Conservation (phyloP, 2,329 filamentous ascomycete genomes). For the Trichothecium roseum region DNA sequence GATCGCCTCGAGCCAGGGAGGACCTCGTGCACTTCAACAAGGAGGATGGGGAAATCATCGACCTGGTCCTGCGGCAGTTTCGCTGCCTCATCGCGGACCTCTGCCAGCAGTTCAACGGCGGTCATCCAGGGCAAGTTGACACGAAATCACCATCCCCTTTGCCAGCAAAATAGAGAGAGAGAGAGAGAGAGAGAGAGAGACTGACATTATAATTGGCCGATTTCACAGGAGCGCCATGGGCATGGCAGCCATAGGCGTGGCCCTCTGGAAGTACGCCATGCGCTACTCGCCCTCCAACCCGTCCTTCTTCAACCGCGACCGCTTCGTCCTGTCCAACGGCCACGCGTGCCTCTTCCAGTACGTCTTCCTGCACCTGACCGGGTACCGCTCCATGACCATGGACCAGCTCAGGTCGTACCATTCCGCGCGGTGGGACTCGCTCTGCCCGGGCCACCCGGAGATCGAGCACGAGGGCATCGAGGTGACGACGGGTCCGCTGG, state of each 20-base stretch:
- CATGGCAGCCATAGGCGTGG: constrained; percentile 51
- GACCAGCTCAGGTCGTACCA: constrained; percentile 47
- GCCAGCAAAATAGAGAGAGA: too few species aligned
- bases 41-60: constrained; percentile 14
- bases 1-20: too few species aligned
- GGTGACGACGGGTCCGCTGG: constrained; percentile 48
- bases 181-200: too few species aligned
- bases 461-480: constrained; percentile 48
- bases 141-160: too few species aligned
- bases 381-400: constrained; percentile 43
- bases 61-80: constrained; percentile 49
- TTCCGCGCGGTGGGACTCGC: constrained; percentile 29
- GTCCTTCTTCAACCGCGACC: constrained; percentile 49
- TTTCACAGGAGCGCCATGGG: constrained; percentile 36
- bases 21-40: constrained; percentile 2
- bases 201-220: neutral
- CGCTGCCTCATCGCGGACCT: constrained; percentile 56
- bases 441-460: constrained; percentile 47
- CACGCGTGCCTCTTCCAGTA: constrained; percentile 47
- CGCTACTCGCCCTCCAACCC: constrained; percentile 44
- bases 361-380: constrained; percentile 39
- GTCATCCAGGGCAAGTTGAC: constrained; percentile 54
- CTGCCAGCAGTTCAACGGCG: constrained; percentile 59
- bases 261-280: constrained; percentile 53
- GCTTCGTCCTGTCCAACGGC: constrained; percentile 53